Base-by-base conservation (phyloP, 495 filamentous ascomycete species). In the Niebla homalea region DNA sequence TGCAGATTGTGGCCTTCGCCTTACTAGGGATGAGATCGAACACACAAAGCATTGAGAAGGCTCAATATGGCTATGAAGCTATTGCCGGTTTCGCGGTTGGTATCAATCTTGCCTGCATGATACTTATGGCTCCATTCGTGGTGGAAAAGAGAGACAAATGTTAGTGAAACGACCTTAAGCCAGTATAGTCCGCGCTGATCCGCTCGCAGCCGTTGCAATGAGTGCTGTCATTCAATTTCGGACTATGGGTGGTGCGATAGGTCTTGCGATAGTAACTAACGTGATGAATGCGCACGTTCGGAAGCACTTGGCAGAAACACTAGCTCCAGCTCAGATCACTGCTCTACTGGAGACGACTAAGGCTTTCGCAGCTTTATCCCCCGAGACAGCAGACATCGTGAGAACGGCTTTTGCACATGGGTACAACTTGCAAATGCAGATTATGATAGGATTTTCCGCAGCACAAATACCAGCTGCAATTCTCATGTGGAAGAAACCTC, bases 51-150 rank as follows among this genome's bases (percentile, higher is more conserved):
- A 26, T 26, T 26, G 25, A 26, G 25, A 26, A 26, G 25, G 37
- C 37, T 40, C 37, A 40, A 42, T 68, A 75, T 52, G 68, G 64
- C 5, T 76, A 67, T 49, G 67, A 74, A 32, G 63, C 67, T 14
- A 53, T 76, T 16, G 70, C 74, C 42, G 73, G 73, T 15, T 52
- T 73, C 2, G 73, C 73, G 6, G 67, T 74, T 23, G 37, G 37
- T 5, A 16, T 40, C 37, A 16, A 16, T 20, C n/a, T 16, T 20
- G 37, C 37, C n/a, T 16, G n/a, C 37, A 16, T 40, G 4, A 20
- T 40, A 16, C 37, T 40, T 5, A 16, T 40, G 37, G 11, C 19
- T 16, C 37, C 37, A 20, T 40, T 16, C 11, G 37, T 40, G 37
- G 37, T 40, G 19, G 37, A 40, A 16, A 40, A 40, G 37, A 40